Evolutionary conservation across 2,329 filamentous ascomycete species (phyloP).

Genomic region (Fusarium avenaceum): DNA sequence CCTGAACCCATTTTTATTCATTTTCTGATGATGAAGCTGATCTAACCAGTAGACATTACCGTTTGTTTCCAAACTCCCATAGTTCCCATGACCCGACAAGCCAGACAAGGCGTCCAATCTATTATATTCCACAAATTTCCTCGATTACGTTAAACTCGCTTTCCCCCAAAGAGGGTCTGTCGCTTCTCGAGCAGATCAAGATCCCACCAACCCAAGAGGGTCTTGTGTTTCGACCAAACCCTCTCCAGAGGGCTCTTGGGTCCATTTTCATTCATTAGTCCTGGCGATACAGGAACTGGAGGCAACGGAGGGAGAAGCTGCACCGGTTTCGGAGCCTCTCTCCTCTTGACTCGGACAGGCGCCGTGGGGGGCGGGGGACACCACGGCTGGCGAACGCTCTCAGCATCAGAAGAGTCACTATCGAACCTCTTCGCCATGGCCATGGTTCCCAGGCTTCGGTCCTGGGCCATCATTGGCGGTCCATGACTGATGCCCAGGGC

Average conservation of each 20-base stretch:
- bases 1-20: conserved; percentile 33
- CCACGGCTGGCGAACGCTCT: conserved; percentile 50
- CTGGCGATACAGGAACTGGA: conserved; percentile 44
- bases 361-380: conserved; percentile 57
- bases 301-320: conserved; percentile 51
- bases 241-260: conserved; percentile 48
- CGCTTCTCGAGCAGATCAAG: conserved; percentile 63
- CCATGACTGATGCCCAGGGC: conserved; percentile 37
- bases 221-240: conserved; percentile 59
- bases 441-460: conserved; percentile 56
- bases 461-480: conserved; percentile 41
- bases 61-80: conserved; percentile 23
- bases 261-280: conserved; percentile 24
- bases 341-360: conserved; percentile 46
- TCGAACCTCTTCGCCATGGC: conserved; percentile 55
- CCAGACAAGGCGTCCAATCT: conserved; percentile 33
- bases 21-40: conserved; percentile 37
- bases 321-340: conserved; percentile 48
- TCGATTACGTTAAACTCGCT: conserved; percentile 32
- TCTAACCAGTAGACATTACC: conserved; percentile 52
- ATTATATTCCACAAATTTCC: conserved; percentile 26
- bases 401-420: conserved; percentile 51
- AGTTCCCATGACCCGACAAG: conserved; percentile 21
- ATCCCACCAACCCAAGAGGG: conserved; percentile 69
- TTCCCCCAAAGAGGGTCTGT: conserved; percentile 53